Base-by-base conservation (phyloP, 805 yeast genomes). In the Wickerhamiella parazyma region DNA sequence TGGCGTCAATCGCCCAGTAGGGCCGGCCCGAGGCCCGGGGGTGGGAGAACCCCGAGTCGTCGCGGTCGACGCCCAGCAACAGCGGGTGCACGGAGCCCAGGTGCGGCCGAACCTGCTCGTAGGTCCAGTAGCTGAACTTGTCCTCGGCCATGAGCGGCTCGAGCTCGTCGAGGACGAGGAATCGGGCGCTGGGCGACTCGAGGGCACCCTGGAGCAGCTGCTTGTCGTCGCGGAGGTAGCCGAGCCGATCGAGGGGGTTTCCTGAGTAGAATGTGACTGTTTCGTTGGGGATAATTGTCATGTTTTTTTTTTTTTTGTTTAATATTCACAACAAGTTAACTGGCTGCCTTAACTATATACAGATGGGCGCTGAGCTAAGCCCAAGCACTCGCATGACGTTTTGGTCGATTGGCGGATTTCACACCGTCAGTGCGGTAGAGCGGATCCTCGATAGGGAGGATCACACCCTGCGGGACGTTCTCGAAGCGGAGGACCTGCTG, bases 401-500 rank as follows among this genome's bases (percentile, higher is more conserved):
- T 55, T 76, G 81, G 81, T 70, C 72, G 49, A 71, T 72, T 56
- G 75, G 75, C 11, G 78, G 71, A 50, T 76, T 73, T 57, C 63
- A 71, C 41, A 61, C 68, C 33, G 74, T 70, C 31, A 72, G 80
- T 2, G 69, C 75, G 42, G 69, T 76, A 41, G 72, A 77, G 45
- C 65, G 56, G 55, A 63, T 55, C 63, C 73, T 61, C 36, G 76
- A 72, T 47, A 64, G 62, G 45, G 67, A 68, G 4, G 68, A 70
- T 45, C 66, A 63, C 49, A 57, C 63, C 14, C 54, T 62, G 25
- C 49, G 52, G 24, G 80, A 78, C 38, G 61, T 84, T 36, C 64
- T 84, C 48, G 86, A 80, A 56, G 89, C 82, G 52, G 80, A 75
- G 37, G 87, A 80, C 46, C 61, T 84, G 22, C 66, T 81, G 21